These are phyloP conservation scores for Cladosporium sp. DNA, from an alignment of 2,329 filamentous ascomycete genomes.

Conservation along the genomic window DNA sequence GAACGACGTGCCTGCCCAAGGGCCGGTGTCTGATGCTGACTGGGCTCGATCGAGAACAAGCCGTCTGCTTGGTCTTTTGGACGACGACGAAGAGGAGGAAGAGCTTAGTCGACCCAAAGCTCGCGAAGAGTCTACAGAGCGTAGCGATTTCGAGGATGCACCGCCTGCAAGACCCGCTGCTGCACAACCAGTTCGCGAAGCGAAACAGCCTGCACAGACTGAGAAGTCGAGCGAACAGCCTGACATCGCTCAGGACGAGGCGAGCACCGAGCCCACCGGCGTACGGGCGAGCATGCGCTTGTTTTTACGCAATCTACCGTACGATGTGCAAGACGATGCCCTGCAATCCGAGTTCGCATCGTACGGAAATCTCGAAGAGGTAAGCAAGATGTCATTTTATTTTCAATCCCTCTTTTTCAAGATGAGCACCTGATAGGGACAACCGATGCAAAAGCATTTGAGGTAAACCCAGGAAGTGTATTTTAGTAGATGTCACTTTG, in stretches of 20 bases:
- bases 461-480: constrained; percentile 85
- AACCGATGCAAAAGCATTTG: constrained; percentile 93
- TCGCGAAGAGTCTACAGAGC: neutral
- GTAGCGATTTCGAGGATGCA: neutral
- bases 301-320: constrained; percentile 86
- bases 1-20: neutral
- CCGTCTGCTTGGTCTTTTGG: constrained; percentile 76
- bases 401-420: constrained; percentile 39
- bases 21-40: constrained; percentile 68
- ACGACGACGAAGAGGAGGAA: constrained; percentile 58
- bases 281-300: constrained; percentile 72
- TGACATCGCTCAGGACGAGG: neutral
- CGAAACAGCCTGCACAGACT: neutral
- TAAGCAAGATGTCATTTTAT: constrained; percentile 50
- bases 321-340: constrained; percentile 72
- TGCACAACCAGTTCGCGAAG: neutral
- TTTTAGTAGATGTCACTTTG: constrained; percentile 99
- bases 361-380: constrained; percentile 80
- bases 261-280: constrained; percentile 29
- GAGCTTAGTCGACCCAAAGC: constrained; percentile 14
- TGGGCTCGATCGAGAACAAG: constrained; percentile 91
- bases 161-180: neutral
- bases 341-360: constrained; percentile 66
- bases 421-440: constrained; percentile 99
- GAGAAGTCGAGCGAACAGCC: neutral